Conservation (phyloP, 805 yeast species). For the Saccharomyces paradoxus region DNA sequence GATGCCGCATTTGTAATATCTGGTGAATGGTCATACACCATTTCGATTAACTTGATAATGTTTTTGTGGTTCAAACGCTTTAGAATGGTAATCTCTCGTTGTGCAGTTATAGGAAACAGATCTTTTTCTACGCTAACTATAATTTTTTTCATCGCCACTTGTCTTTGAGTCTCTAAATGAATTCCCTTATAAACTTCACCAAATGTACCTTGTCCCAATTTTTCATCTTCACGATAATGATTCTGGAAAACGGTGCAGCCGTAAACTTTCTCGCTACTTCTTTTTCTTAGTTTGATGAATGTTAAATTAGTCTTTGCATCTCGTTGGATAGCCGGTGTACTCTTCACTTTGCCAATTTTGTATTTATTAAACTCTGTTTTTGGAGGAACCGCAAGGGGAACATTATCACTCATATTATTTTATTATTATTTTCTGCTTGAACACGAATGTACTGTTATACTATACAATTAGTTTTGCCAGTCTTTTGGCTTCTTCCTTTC, state of each 20-base stretch:
- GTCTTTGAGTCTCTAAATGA: constrained; percentile 37
- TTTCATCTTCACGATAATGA: constrained; percentile 32
- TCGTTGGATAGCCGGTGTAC: constrained; percentile 24
- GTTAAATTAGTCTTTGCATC: constrained; percentile 23
- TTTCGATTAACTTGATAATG: constrained; percentile 68
- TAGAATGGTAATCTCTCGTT: constrained; percentile 81
- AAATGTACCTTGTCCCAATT: constrained; percentile 78
- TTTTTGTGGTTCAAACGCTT: constrained; percentile 62
- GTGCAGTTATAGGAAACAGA: constrained; percentile 88
- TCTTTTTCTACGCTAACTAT: constrained; percentile 41
- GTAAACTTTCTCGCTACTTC: constrained; percentile 23
- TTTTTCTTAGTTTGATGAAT: constrained; percentile 20
- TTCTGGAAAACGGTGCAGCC: constrained; percentile 27
- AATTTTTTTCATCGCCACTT: constrained; percentile 83
- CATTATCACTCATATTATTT: not conserved
- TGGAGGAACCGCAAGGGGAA: not conserved
- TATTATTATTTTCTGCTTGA: not conserved
- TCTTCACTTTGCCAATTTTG: constrained; percentile 30
- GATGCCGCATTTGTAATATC: constrained; percentile 8
- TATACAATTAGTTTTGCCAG: not conserved
- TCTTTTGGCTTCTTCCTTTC: not conserved
- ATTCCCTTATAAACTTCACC: constrained; percentile 82
- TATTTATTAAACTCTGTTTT: constrained; percentile 20
- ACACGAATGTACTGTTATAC: not conserved
- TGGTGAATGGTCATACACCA: constrained; percentile 50